Evolutionary conservation across 2,329 filamentous ascomycete species (phyloP).

Genomic region (Fusarium cyanostomum): DNA sequence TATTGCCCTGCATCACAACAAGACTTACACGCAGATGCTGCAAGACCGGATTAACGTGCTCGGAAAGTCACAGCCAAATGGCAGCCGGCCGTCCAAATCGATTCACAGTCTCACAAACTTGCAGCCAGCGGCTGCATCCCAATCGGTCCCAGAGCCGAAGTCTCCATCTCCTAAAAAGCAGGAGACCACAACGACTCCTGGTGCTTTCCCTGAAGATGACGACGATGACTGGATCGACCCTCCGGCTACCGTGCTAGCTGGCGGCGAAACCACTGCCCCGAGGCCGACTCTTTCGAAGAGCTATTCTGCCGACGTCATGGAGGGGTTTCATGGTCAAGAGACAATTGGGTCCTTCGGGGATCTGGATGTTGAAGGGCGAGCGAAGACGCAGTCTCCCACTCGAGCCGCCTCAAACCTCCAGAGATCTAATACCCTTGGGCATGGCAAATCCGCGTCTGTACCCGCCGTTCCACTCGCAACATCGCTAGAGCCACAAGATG

Average conservation of each 20-base stretch:
- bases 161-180: constrained; percentile 44
- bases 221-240: constrained; percentile 69
- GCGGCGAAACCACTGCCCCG: constrained; percentile 42
- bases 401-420: constrained; percentile 20
- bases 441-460: constrained; percentile 72
- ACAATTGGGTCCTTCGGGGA: constrained; percentile 58
- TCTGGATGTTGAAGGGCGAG: constrained; percentile 5
- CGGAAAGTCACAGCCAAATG: constrained; percentile 64
- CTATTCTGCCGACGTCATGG: constrained; percentile 69
- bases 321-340: constrained; percentile 60
- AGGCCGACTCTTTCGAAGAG: constrained; percentile 68
- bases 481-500: constrained; percentile 28
- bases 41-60: constrained; percentile 90
- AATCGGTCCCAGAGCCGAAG: constrained; percentile 43
- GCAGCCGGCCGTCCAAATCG: constrained; percentile 59
- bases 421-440: constrained; percentile 35
- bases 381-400: constrained; percentile 23
- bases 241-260: constrained; percentile 50
- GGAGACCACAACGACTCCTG: constrained; percentile 59
- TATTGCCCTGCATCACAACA: constrained; percentile 67
- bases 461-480: constrained; percentile 57
- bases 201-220: constrained; percentile 68
- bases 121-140: constrained; percentile 44
- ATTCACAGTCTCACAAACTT: constrained; percentile 51
- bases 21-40: constrained; percentile 91